Evolutionary conservation across 305 asterid species (phyloP), one percentile per base, ranked within the genome.

Genomic region (Rubia occidens): DNA sequence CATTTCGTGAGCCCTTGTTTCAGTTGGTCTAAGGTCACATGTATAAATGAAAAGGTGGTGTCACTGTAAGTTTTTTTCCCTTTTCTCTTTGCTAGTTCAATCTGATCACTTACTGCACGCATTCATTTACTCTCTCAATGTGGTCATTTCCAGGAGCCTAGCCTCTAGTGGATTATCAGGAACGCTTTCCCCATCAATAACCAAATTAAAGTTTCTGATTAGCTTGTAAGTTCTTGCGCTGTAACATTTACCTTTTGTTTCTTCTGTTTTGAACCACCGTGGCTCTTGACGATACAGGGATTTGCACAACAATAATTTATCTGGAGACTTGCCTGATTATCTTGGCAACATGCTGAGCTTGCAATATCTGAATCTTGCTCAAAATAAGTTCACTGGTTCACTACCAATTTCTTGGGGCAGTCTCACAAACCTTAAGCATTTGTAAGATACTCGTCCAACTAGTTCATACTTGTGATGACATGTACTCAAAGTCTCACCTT

Each of bases 11-110:
- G 89, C 83, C 98, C 98, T 39, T 92, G 98, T 78, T 77, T 73
- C 79, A 92, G 96, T 72, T 92, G 96, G 96, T 83, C 92, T 67
- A 84, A 85, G 62, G 95, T 92, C 63, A 82, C 96, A 1, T 92
- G 98, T 73, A 69, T 42, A 74, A 75, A 89, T 47, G 96, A 89
- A 76, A 76, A 78, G 18, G 96, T 89, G 24, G 83, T 82, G 49
- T 82, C 95, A 43, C 72, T 91, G 98, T 91, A 75, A 86, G 97
- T 80, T 55, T 14, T 56, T 78, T 75, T 64, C 58, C 39, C 21
- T 24, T 63, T 26, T 74, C 42, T 24, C 29, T 37, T 17, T 58
- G 26, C 39, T 71, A 42, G 14, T 63, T 15, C 20, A 26, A 44
- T 60, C 32, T 29, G 32, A 8, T 60, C n/a, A 29, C 64, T 60